Conservation (phyloP, 2,329 filamentous ascomycete genomes). For the Stenocarpella maydis region DNA sequence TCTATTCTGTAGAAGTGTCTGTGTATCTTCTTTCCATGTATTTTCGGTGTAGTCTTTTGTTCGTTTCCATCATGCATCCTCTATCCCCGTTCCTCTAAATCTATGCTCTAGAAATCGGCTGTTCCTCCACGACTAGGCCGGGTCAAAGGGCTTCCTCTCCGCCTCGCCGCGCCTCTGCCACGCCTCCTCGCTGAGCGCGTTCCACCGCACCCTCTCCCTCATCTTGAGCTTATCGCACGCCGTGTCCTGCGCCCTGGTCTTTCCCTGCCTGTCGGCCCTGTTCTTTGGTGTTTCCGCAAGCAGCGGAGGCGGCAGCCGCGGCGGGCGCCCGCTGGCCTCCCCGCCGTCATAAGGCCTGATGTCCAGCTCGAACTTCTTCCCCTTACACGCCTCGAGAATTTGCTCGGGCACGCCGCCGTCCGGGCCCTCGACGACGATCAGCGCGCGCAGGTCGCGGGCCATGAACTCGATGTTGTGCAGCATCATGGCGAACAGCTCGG, state of each 20-base stretch:
- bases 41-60: not conserved
- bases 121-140: not conserved
- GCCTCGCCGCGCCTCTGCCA: conserved; percentile 12
- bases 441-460: conserved; percentile 48
- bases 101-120: not conserved
- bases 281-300: not conserved
- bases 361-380: conserved; percentile 44
- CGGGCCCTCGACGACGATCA: conserved; percentile 48
- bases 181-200: conserved; percentile 20
- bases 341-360: conserved; percentile 37
- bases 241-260: conserved; percentile 4
- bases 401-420: conserved; percentile 43
- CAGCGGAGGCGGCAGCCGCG: not conserved
- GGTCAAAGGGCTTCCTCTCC: conserved; percentile 27
- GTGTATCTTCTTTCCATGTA: conserved; percentile 8
- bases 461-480: conserved; percentile 49
- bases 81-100: not conserved
- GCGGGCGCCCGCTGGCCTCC: not conserved
- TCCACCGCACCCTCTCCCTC: conserved; percentile 24
- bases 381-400: conserved; percentile 47
- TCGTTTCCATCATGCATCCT: not conserved
- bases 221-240: not conserved
- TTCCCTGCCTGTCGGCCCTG: not conserved
- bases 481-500: conserved; percentile 52
- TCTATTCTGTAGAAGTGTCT: not conserved